phyloP scores from a whole-genome alignment of 306 rosid genomes.

The Cucumis melo region DNA sequence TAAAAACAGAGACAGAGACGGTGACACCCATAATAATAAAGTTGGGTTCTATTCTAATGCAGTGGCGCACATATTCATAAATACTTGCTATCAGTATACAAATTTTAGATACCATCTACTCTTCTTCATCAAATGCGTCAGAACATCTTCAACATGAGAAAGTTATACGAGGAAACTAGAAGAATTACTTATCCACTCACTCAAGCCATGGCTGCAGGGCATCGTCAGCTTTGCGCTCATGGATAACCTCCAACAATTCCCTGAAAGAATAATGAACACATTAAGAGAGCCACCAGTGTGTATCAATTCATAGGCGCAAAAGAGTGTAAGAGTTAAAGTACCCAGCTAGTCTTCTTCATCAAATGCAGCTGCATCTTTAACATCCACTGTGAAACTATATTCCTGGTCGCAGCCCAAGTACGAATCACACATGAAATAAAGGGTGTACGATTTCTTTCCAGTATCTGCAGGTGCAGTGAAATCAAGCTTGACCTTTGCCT shows the following conservation, averaged over 20 bases:
- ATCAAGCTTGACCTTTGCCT: slow-evolving; percentile 58
- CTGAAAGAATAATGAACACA: too few relatives aligned
- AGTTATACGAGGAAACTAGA: too few relatives aligned
- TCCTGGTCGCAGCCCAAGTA: slow-evolving; percentile 96
- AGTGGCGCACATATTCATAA: background rate
- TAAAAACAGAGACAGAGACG: background rate
- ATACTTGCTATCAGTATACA: background rate
- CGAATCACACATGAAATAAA: slow-evolving; percentile 91
- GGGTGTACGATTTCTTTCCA: slow-evolving; percentile 59
- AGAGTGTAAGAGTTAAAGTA: too few relatives aligned
- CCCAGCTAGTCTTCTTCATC: slow-evolving; percentile 19
- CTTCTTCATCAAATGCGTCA: too few relatives aligned
- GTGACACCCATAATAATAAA: too few relatives aligned
- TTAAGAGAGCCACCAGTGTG: too few relatives aligned
- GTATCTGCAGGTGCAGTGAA: slow-evolving; percentile 59
- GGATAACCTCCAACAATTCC: too few relatives aligned
- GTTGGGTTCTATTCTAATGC: background rate
- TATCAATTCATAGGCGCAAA: too few relatives aligned
- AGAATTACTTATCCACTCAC: too few relatives aligned
- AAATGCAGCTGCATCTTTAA: slow-evolving; percentile 33
- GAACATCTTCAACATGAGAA: too few relatives aligned
- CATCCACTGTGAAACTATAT: slow-evolving; percentile 47
- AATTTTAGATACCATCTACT: background rate
- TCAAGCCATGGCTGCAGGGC: too few relatives aligned
- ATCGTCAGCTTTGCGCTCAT: too few relatives aligned